phyloP scores from a whole-genome alignment of 192 early-diverging fungal species.

The Spinellus fusiger region DNA sequence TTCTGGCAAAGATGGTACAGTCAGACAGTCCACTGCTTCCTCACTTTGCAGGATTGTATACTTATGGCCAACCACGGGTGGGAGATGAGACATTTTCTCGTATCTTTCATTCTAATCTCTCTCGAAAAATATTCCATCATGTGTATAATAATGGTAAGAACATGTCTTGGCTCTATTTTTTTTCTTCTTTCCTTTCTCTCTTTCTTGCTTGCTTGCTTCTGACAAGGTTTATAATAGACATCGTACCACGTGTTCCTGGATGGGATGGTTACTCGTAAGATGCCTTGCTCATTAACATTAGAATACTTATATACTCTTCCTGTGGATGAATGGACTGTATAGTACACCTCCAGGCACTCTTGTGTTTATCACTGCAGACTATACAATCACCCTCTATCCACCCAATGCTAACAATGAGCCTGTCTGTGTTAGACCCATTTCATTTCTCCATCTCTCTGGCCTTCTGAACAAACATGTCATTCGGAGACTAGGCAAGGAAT shows the following conservation, averaged over 20 bases:
- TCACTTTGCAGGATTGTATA: conserved; percentile 48
- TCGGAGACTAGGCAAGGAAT: conserved; percentile 37
- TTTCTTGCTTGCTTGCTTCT: too few species aligned
- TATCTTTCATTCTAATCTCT: conserved; percentile 36
- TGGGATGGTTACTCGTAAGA: conserved; percentile 7
- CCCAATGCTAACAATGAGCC: conserved; percentile 42
- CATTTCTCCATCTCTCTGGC: conserved; percentile 48
- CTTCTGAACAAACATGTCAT: conserved; percentile 40
- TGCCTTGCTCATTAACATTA: neutral
- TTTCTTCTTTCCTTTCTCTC: too few species aligned
- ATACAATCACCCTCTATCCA: conserved; percentile 43
- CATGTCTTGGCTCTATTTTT: neutral
- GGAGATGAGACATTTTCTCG: conserved; percentile 47
- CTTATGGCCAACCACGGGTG: conserved; percentile 45
- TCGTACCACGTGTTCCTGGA: conserved; percentile 13
- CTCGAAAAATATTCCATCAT: conserved; percentile 52
- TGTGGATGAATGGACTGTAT: neutral
- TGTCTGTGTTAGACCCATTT: conserved; percentile 44
- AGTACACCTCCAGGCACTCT: conserved; percentile 51
- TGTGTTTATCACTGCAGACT: conserved; percentile 46
- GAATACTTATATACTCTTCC: neutral
- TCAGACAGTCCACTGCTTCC: conserved; percentile 40
- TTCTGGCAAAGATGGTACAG: conserved; percentile 48
- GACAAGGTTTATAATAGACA: conserved; percentile 7
- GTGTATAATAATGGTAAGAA: conserved; percentile 46